A percentile compares a stretch with the other conserved stretches of the same genome.
These are phyloP conservation scores for Zygotorulaspora danielsina DNA, from an alignment of 805 yeast species.

Conservation along the genomic window DNA sequence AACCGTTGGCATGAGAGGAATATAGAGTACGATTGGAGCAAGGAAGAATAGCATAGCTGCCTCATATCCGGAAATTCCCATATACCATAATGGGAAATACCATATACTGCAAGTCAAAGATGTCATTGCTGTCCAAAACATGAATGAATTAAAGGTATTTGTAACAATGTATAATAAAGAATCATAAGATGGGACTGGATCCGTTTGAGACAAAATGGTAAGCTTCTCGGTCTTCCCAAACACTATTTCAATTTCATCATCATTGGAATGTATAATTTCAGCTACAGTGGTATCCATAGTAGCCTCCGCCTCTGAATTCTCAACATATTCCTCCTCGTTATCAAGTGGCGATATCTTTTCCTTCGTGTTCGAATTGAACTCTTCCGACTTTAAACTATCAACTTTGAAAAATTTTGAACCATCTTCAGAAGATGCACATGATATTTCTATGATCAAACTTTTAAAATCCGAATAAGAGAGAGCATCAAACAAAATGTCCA, in stretches of 20 bases:
- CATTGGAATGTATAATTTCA: slow-evolving; percentile 9
- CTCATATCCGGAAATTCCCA: slow-evolving; percentile 97
- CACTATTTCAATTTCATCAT: slow-evolving; percentile 23
- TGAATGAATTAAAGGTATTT: slow-evolving; percentile 55
- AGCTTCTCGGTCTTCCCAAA: slow-evolving; percentile 24
- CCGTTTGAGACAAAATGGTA: slow-evolving; percentile 13
- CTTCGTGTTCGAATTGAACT: background rate
- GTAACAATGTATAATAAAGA: slow-evolving; percentile 35
- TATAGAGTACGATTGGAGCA: slow-evolving; percentile 53
- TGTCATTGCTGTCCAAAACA: slow-evolving; percentile 82
- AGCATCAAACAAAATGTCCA: slow-evolving; percentile 83
- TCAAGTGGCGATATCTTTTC: slow-evolving; percentile 1
- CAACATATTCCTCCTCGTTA: slow-evolving; percentile 23
- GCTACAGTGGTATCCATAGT: slow-evolving; percentile 5
- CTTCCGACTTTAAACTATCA: slow-evolving; percentile 4
- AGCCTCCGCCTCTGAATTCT: slow-evolving; percentile 3
- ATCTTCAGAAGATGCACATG: slow-evolving; percentile 19
- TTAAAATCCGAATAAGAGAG: slow-evolving; percentile 70
- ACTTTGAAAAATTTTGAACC: slow-evolving; percentile 22
- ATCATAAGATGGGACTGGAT: slow-evolving; percentile 20
- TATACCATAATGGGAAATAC: slow-evolving; percentile 97
- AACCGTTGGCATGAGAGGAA: slow-evolving; percentile 38
- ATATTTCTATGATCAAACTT: slow-evolving; percentile 46
- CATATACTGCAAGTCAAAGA: slow-evolving; percentile 83
- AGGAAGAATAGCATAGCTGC: slow-evolving; percentile 55